These are phyloP conservation scores for Beta macrorhiza DNA, from an alignment of 179 eudicot genomes.

Conservation along the genomic window DNA sequence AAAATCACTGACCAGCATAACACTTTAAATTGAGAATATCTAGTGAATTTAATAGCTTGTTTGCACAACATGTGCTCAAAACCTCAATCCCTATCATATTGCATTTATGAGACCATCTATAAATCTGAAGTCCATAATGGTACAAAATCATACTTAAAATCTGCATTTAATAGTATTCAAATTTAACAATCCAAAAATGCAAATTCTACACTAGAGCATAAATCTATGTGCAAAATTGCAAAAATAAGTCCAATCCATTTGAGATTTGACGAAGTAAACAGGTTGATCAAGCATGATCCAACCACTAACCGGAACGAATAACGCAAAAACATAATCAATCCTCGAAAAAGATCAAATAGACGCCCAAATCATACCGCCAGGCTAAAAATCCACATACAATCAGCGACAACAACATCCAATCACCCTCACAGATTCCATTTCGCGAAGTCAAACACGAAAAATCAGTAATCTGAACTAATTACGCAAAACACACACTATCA, in stretches of 20 bases:
- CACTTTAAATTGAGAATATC: background rate
- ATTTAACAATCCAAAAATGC: background rate
- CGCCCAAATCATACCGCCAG: background rate
- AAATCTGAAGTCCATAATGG: background rate
- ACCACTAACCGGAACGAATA: background rate
- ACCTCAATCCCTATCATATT: background rate
- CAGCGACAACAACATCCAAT: too few relatives aligned
- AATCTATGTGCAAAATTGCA: background rate
- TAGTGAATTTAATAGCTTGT: background rate
- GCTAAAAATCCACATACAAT: background rate
- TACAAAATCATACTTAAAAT: background rate
- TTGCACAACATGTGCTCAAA: background rate
- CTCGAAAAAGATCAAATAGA: background rate
- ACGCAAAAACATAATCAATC: background rate
- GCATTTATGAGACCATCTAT: background rate
- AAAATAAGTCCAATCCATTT: background rate
- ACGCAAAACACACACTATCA: background rate
- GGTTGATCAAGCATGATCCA: constrained; percentile 9
- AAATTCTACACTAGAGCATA: background rate
- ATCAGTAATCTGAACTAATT: background rate
- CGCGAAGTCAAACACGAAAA: too few relatives aligned
- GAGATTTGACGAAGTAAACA: background rate
- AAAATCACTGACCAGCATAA: background rate
- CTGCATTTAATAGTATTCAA: background rate
- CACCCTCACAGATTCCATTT: too few relatives aligned